Conservation (phyloP, 2,329 filamentous ascomycete genomes). For the Colletotrichum sansevieriae region DNA sequence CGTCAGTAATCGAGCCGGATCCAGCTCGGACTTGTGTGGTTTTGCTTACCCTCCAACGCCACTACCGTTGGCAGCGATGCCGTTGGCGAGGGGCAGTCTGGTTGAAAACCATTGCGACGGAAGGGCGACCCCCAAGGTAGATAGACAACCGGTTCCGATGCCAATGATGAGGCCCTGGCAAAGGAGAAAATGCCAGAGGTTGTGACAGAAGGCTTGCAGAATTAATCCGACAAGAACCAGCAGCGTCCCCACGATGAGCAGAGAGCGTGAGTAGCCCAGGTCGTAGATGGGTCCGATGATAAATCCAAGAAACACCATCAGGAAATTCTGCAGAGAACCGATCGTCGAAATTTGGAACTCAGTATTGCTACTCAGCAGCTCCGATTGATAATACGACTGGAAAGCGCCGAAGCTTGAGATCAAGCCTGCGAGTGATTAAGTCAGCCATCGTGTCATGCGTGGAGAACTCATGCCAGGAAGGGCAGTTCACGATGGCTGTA, state of each 20-base stretch:
- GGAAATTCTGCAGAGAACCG: conserved; percentile 60
- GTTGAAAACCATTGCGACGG: conserved; percentile 51
- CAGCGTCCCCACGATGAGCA: conserved; percentile 57
- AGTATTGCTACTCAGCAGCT: conserved; percentile 39
- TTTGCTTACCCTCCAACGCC: conserved; percentile 45
- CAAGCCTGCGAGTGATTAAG: conserved; percentile 47
- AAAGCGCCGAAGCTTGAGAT: conserved; percentile 64
- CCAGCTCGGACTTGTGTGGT: too few species aligned
- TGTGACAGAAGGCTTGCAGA: conserved; percentile 29
- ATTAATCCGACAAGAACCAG: conserved; percentile 60
- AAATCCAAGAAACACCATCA: conserved; percentile 58
- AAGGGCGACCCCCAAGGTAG: conserved; percentile 52
- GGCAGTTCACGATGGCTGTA: conserved; percentile 3
- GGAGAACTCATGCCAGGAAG: background rate
- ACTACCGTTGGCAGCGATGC: conserved; percentile 50
- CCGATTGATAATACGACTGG: conserved; percentile 63
- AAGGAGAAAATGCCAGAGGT: conserved; percentile 48
- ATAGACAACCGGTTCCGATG: conserved; percentile 57
- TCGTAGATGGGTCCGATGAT: conserved; percentile 62
- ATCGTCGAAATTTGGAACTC: conserved; percentile 56
- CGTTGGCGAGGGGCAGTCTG: conserved; percentile 48
- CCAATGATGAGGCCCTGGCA: conserved; percentile 61
- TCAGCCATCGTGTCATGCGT: background rate
- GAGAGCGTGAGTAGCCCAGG: conserved; percentile 57
- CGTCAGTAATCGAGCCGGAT: background rate